These are phyloP conservation scores for Emericellopsis cladophorae DNA, from an alignment of 2,329 filamentous ascomycete genomes.

Conservation along the genomic window DNA sequence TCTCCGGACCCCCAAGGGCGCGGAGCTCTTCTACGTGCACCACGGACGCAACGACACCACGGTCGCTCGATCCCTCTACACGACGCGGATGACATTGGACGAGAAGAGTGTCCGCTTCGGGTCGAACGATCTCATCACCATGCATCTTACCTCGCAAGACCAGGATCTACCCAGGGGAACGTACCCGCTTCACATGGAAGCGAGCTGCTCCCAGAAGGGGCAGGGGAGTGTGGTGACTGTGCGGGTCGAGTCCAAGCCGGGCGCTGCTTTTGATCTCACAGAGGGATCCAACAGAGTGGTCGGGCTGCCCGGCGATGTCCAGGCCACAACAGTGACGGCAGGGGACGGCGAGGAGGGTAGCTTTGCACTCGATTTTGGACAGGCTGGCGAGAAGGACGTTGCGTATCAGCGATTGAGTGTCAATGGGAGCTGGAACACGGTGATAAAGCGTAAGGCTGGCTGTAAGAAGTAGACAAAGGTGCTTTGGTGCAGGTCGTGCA, in stretches of 20 bases:
- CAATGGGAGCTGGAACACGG: slow-evolving; percentile 2
- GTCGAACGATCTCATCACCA: slow-evolving; percentile 14
- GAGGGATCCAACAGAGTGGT: slow-evolving; percentile 13
- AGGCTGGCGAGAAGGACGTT: slow-evolving; percentile 5
- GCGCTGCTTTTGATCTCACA: slow-evolving; percentile 10
- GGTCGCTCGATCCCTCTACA: slow-evolving; percentile 14
- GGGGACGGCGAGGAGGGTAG: slow-evolving; percentile 2
- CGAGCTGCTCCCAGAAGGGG: not conserved
- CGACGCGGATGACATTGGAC: slow-evolving; percentile 16
- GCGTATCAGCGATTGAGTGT: slow-evolving; percentile 6
- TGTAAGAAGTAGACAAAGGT: not conserved
- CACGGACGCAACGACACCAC: slow-evolving; percentile 18
- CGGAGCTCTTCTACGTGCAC: slow-evolving; percentile 21
- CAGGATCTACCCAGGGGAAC: slow-evolving; percentile 16
- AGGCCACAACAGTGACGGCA: slow-evolving; percentile 4
- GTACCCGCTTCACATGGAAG: slow-evolving; percentile 12
- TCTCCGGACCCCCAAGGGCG: slow-evolving; percentile 10
- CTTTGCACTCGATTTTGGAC: slow-evolving; percentile 6
- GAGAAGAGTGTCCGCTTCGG: slow-evolving; percentile 10
- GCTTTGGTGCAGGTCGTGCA: too few species aligned
- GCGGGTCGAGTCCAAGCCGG: slow-evolving; percentile 8
- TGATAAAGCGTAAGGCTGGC: not conserved
- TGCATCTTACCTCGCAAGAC: slow-evolving; percentile 15
- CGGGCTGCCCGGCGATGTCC: slow-evolving; percentile 6
- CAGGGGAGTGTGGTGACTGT: slow-evolving; percentile 4